These are phyloP conservation scores for Conticribra weissflogii DNA, from an alignment of 108 stramenopile species.

Conservation along the genomic window DNA sequence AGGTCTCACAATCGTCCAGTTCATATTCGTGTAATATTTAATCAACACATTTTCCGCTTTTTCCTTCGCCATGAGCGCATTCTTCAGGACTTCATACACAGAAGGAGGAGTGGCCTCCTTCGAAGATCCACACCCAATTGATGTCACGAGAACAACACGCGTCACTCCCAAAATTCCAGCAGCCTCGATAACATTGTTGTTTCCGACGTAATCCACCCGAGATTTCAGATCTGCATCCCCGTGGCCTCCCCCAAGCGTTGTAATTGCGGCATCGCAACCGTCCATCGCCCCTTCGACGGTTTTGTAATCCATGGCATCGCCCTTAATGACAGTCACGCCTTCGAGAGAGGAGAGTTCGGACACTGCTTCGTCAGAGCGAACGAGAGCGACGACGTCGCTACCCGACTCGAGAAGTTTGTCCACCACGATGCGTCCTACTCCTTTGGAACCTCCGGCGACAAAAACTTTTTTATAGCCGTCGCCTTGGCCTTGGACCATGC, in stretches of 20 bases:
- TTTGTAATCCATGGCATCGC: slow-evolving; percentile 94
- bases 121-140: slow-evolving; percentile 89
- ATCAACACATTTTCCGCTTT: slow-evolving; percentile 80
- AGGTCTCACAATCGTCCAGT: slow-evolving; percentile 97
- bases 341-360: slow-evolving; percentile 69
- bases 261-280: slow-evolving; percentile 96
- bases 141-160: slow-evolving; percentile 86
- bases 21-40: slow-evolving; percentile 93
- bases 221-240: slow-evolving; percentile 55
- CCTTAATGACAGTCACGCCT: slow-evolving; percentile 85
- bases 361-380: slow-evolving; percentile 78
- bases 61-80: slow-evolving; percentile 56
- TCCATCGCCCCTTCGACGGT: slow-evolving; percentile 92
- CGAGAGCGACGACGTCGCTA: slow-evolving; percentile 83
- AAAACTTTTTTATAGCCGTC: slow-evolving; percentile 89
- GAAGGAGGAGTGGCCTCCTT: slow-evolving; percentile 84
- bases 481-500: slow-evolving; percentile 51
- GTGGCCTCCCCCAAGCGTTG: slow-evolving; percentile 85
- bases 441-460: slow-evolving; percentile 90
- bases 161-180: slow-evolving; percentile 95
- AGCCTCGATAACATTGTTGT: slow-evolving; percentile 95
- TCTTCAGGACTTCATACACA: slow-evolving; percentile 83
- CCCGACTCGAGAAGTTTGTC: slow-evolving; percentile 75
- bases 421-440: slow-evolving; percentile 83
- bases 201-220: slow-evolving; percentile 92